Conservation (phyloP, 2,329 filamentous ascomycete species). For the Sordariomycetes sp. region DNA sequence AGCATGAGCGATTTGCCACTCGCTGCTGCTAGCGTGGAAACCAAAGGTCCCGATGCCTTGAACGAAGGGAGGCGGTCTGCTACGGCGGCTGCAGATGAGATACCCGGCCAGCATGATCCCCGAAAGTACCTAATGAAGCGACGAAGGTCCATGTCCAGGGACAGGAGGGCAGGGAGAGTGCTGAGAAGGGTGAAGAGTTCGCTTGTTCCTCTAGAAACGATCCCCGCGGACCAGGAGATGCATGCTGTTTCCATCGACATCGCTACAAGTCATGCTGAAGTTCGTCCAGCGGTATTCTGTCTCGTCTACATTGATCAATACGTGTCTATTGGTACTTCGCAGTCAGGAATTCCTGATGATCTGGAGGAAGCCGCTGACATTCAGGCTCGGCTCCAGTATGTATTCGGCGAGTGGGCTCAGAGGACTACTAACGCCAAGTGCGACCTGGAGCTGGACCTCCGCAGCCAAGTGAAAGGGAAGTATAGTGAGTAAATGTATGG, state of each 20-base stretch:
- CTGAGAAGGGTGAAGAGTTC: background rate
- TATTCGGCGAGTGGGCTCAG: background rate
- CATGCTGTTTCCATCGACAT: background rate
- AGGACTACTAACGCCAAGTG: background rate
- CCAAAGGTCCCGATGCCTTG: background rate
- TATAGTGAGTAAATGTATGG: background rate
- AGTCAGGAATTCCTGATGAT: background rate
- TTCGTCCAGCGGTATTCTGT: background rate
- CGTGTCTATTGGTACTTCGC: background rate
- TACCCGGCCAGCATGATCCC: slow-evolving; percentile 1
- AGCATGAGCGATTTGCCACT: background rate
- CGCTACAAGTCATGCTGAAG: background rate
- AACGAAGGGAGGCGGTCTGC: background rate
- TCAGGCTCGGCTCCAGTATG: background rate
- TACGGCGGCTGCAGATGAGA: background rate
- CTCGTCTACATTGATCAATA: background rate
- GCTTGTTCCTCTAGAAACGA: background rate
- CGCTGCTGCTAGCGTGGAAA: background rate
- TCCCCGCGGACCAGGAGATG: background rate
- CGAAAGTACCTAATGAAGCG: slow-evolving; percentile 9
- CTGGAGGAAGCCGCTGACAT: background rate
- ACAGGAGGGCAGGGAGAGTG: background rate
- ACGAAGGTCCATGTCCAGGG: slow-evolving; percentile 8
- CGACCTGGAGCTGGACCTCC: background rate
- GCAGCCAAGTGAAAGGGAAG: slow-evolving; percentile 1